phyloP scores from a whole-genome alignment of 1,284 basidiomycete genomes.

The Rhodotorula sp. region DNA sequence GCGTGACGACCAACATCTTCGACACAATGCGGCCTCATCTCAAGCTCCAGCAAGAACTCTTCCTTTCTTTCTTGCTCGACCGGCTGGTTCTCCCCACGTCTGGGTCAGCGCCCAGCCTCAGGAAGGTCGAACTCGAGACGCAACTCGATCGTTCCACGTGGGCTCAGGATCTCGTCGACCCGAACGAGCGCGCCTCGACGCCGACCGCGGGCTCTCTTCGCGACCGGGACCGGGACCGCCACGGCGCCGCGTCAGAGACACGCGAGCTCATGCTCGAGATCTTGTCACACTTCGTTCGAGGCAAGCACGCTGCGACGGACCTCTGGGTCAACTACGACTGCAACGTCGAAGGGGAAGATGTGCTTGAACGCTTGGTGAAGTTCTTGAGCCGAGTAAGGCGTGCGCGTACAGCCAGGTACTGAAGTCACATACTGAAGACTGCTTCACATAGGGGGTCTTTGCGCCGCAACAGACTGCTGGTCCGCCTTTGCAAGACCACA shows the following conservation, averaged over 20 bases:
- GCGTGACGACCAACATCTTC: constrained; percentile 83
- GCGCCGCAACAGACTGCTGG: constrained; percentile 53
- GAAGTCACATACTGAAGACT: background rate
- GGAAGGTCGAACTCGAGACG: constrained; percentile 47
- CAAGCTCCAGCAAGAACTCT: constrained; percentile 95
- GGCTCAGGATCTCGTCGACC: constrained; percentile 23
- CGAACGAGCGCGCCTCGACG: constrained; percentile 1
- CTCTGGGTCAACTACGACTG: constrained; percentile 97
- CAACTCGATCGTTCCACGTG: constrained; percentile 44
- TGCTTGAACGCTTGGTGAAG: constrained; percentile 86
- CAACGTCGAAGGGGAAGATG: constrained; percentile 91
- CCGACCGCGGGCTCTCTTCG: constrained; percentile 42
- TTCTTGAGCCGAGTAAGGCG: constrained; percentile 63
- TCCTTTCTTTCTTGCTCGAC: constrained; percentile 89
- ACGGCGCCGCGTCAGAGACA: constrained; percentile 57
- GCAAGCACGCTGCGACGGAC: constrained; percentile 86
- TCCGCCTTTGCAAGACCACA: constrained; percentile 58
- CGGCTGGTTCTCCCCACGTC: constrained; percentile 58
- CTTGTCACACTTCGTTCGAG: constrained; percentile 71
- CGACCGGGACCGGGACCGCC: constrained; percentile 21
- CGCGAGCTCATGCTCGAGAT: constrained; percentile 89
- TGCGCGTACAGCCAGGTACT: background rate
- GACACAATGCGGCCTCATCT: constrained; percentile 81
- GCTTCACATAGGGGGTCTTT: constrained; percentile 66
- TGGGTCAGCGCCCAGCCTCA: background rate